phyloP scores from a whole-genome alignment of 2,329 filamentous ascomycete species.

The Penicillium nordicum region DNA sequence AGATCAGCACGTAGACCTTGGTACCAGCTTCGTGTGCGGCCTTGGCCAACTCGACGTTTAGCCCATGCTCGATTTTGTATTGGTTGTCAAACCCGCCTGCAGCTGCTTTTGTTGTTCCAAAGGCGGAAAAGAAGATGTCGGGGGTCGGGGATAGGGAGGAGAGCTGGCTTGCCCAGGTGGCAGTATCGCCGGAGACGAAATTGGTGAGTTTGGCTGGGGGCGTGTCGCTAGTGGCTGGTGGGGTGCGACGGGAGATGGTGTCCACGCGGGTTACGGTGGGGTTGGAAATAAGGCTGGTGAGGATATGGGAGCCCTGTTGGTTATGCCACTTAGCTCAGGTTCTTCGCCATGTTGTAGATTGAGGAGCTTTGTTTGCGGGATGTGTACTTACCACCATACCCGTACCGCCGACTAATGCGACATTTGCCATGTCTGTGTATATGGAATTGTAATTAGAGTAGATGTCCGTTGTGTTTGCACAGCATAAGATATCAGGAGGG shows the following conservation, averaged over 20 bases:
- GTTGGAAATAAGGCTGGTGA: conserved; percentile 50
- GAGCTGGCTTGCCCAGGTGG: conserved; percentile 65
- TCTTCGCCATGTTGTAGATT: conserved; percentile 2
- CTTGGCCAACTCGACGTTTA: conserved; percentile 74
- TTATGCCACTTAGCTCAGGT: conserved; percentile 28
- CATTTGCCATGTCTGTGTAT: conserved; percentile 41
- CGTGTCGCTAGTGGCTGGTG: conserved; percentile 43
- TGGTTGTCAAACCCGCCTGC: conserved; percentile 77
- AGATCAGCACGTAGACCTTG: conserved; percentile 74
- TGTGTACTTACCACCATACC: conserved; percentile 48
- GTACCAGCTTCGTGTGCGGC: conserved; percentile 70
- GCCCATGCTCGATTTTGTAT: conserved; percentile 81
- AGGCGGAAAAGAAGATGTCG: conserved; percentile 67
- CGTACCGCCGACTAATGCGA: conserved; percentile 46
- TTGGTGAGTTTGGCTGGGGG: conserved; percentile 60
- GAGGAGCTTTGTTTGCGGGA: neutral
- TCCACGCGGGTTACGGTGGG: conserved; percentile 41
- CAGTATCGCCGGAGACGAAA: conserved; percentile 64
- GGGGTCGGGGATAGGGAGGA: conserved; percentile 55
- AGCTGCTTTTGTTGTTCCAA: conserved; percentile 73
- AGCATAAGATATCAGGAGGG: neutral
- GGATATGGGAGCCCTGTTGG: conserved; percentile 67
- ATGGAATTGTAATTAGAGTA: neutral
- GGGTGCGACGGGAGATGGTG: conserved; percentile 46
- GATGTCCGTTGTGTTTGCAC: neutral